phyloP scores from a whole-genome alignment of 148 eudicot genomes.

The Selenicereus undatus region DNA sequence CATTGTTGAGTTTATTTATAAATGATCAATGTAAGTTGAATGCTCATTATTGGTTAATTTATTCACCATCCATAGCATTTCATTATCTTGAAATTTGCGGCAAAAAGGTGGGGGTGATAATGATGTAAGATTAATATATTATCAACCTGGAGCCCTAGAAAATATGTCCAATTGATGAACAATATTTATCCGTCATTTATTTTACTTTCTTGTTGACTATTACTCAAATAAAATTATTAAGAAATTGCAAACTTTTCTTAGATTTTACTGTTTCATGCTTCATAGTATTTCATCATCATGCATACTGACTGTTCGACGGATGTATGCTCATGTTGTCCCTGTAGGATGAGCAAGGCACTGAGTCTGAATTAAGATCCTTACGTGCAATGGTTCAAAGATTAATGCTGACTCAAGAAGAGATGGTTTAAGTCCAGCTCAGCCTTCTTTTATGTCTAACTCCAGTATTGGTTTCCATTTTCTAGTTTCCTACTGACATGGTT shows the following conservation, averaged over 20 bases:
- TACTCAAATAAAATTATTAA: neutral
- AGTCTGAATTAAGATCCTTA: conserved; percentile 57
- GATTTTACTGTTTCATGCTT: neutral
- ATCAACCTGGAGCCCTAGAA: neutral
- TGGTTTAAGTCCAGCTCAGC: conserved; percentile 44
- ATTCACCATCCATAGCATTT: neutral
- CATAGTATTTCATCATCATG: neutral
- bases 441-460: conserved; percentile 15
- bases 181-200: neutral
- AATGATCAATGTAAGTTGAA: neutral
- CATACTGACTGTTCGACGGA: conserved; percentile 6
- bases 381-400: conserved; percentile 61
- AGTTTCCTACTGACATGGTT: conserved; percentile 32
- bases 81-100: neutral
- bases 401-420: conserved; percentile 79
- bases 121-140: neutral
- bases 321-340: conserved; percentile 7
- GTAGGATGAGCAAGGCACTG: conserved; percentile 39
- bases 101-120: neutral
- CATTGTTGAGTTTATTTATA: neutral
- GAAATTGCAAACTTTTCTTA: too few relatives aligned
- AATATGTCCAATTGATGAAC: neutral
- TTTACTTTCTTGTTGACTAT: neutral
- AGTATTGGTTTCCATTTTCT: conserved; percentile 2
- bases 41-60: neutral